phyloP scores from a whole-genome alignment of 129 eudicot species.

The Artemisia argyi region DNA sequence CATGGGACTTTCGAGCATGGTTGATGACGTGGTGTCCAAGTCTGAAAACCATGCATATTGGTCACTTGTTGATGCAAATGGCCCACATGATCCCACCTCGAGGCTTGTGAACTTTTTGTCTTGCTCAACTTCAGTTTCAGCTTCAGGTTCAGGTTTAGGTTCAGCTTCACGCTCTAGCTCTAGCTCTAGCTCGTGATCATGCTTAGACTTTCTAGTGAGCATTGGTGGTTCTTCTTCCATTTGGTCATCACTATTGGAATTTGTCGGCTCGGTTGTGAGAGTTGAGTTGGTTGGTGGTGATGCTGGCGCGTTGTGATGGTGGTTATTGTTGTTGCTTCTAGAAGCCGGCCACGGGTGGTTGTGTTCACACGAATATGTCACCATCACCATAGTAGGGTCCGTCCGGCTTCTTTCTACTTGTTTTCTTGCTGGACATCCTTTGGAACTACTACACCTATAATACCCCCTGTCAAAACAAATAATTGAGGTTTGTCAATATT shows the following conservation, averaged over 20 bases:
- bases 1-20: conserved; percentile 61
- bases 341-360: conserved; percentile 84
- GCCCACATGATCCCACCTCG: conserved; percentile 33
- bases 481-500: conserved; percentile 1
- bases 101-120: conserved; percentile 34
- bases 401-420: conserved; percentile 88
- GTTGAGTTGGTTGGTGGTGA: conserved; percentile 19
- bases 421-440: conserved; percentile 96
- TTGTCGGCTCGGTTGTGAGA: conserved; percentile 11
- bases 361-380: conserved; percentile 88
- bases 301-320: conserved; percentile 21
- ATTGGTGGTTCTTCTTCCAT: conserved; percentile 25
- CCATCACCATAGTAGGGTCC: conserved; percentile 79
- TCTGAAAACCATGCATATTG: conserved; percentile 60
- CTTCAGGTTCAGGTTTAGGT: not conserved
- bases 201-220: not conserved
- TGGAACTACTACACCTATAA: conserved; percentile 94
- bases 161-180: not conserved
- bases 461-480: conserved; percentile 68
- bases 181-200: no score
- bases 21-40: conserved; percentile 53
- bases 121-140: not conserved
- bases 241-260: conserved; percentile 17
- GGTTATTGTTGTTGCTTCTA: conserved; percentile 33
- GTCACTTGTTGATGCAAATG: conserved; percentile 11